These are phyloP conservation scores for Penicillium daleae DNA, from an alignment of 495 filamentous ascomycete species.

Conservation along the genomic window DNA sequence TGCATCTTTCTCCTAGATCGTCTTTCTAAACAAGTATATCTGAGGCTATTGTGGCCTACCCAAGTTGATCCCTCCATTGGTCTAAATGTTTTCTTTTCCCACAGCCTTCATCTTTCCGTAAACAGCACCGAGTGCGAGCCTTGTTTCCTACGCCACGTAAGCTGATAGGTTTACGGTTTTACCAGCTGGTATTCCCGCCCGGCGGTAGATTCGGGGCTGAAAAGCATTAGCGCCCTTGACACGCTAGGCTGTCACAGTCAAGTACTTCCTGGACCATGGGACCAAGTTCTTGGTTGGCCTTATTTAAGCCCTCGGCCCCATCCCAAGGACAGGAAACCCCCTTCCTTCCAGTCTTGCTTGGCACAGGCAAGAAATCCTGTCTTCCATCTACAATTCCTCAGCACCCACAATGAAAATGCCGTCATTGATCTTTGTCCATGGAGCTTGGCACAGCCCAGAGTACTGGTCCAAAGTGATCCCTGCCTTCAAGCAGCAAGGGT, in stretches of 20 bases:
- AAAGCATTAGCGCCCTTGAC: background rate
- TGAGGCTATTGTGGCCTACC: background rate
- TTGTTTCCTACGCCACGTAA: background rate
- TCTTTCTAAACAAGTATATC: background rate
- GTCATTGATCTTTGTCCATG: background rate
- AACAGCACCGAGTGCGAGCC: background rate
- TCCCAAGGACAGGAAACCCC: background rate
- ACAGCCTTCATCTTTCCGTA: background rate
- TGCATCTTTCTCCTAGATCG: background rate
- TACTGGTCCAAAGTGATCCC: background rate
- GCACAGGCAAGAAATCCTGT: background rate
- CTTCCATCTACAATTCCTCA: background rate
- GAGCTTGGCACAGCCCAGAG: background rate
- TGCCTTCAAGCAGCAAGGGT: conserved; percentile 5
- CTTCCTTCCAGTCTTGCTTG: background rate
- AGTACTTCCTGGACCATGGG: background rate
- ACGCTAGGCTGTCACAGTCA: background rate
- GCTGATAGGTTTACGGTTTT: too few relatives aligned
- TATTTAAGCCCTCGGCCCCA: background rate
- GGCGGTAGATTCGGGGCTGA: background rate
- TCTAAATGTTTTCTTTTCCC: too few relatives aligned
- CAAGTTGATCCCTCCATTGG: too few relatives aligned
- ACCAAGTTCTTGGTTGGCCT: background rate
- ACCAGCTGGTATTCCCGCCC: too few relatives aligned
- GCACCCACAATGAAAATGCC: background rate